Evolutionary conservation across 1,139 yeast genomes (phyloP).

Genomic region (Candida labiduridarum): DNA sequence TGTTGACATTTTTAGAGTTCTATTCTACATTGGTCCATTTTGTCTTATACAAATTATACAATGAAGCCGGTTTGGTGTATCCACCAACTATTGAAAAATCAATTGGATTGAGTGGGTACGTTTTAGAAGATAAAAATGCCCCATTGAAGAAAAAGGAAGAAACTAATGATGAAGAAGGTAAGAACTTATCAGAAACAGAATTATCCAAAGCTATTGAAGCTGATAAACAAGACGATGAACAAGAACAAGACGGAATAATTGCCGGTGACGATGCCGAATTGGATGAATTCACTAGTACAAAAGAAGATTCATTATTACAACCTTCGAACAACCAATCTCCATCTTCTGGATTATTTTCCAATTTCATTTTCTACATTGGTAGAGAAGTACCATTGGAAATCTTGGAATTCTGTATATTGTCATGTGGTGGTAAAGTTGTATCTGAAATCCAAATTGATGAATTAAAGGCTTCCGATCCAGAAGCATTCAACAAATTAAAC

Average conservation of each 20-base stretch:
- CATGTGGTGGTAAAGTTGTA: slow-evolving; percentile 85
- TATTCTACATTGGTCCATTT: slow-evolving; percentile 91
- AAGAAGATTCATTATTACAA: slow-evolving; percentile 80
- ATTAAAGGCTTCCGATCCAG: slow-evolving; percentile 46
- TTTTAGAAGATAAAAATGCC: slow-evolving; percentile 50
- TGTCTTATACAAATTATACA: slow-evolving; percentile 80
- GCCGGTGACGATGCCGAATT: slow-evolving; percentile 48
- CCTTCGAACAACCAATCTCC: slow-evolving; percentile 68
- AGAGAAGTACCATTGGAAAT: slow-evolving; percentile 95
- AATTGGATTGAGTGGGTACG: slow-evolving; percentile 81
- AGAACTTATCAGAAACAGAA: slow-evolving; percentile 44
- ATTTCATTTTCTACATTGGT: slow-evolving; percentile 82
- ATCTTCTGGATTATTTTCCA: slow-evolving; percentile 65
- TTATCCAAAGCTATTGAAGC: slow-evolving; percentile 54
- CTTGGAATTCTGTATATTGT: slow-evolving; percentile 81
- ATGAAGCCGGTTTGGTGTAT: slow-evolving; percentile 81
- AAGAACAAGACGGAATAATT: slow-evolving; percentile 41
- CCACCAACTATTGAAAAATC: slow-evolving; percentile 93
- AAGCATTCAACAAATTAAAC: slow-evolving; percentile 51
- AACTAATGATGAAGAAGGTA: slow-evolving; percentile 36
- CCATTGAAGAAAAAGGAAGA: slow-evolving; percentile 24
- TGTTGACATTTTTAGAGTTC: slow-evolving; percentile 95
- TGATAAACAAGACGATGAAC: slow-evolving; percentile 36
- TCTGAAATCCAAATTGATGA: slow-evolving; percentile 90
- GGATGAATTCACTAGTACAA: slow-evolving; percentile 68